phyloP scores from a whole-genome alignment of 2,329 filamentous ascomycete species.

The Colletotrichum cereale region DNA sequence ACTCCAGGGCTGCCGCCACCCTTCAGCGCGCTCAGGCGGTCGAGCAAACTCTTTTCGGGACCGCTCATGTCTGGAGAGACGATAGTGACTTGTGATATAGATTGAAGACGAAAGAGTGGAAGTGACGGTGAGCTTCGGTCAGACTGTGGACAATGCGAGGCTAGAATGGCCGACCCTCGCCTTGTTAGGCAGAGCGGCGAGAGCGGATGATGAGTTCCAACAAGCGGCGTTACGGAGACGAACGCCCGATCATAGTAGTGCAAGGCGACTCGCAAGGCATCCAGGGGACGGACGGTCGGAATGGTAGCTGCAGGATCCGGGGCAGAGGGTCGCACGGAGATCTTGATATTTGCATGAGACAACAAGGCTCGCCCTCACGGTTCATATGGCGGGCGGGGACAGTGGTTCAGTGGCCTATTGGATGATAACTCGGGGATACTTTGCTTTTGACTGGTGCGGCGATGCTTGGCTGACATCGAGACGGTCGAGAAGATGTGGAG shows the following conservation, averaged over 20 bases:
- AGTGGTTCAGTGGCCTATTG: not conserved
- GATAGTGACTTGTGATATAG: not conserved
- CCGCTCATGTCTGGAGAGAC: constrained; percentile 13
- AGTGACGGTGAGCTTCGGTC: not conserved
- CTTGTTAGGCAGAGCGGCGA: not conserved
- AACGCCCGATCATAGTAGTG: constrained; percentile 1
- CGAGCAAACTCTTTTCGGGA: constrained; percentile 61
- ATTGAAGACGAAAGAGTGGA: not conserved
- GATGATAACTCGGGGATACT: not conserved
- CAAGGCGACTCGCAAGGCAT: constrained; percentile 33
- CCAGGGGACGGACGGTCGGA: constrained; percentile 12
- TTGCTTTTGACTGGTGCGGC: not conserved
- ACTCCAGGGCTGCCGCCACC: constrained; percentile 48
- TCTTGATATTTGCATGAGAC: not conserved
- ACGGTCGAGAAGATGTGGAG: not conserved
- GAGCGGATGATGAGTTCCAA: not conserved
- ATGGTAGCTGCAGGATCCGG: constrained; percentile 8
- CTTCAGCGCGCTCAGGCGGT: constrained; percentile 67
- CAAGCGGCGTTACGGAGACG: not conserved
- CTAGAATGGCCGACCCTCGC: not conserved
- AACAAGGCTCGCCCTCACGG: not conserved
- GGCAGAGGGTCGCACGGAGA: not conserved
- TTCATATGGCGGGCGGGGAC: not conserved
- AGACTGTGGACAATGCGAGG: constrained; percentile 1
- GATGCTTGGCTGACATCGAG: not conserved